Conservation (phyloP, 768 basidiomycete genomes). For the Leccinellum luteum region DNA sequence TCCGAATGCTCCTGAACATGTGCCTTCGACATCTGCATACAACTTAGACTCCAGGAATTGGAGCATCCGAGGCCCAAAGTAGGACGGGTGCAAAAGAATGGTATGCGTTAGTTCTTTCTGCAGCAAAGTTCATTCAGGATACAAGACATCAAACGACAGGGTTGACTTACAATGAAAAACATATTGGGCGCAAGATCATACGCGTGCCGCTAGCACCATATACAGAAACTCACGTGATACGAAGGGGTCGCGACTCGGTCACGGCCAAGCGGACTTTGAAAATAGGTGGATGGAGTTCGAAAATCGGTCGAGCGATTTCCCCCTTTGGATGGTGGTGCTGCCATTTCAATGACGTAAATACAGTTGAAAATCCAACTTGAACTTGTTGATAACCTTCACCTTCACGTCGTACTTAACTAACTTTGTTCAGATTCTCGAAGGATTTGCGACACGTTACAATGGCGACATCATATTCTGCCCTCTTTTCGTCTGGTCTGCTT, state of each 20-base stretch:
- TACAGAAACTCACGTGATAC: too few relatives aligned
- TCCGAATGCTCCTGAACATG: constrained; percentile 93
- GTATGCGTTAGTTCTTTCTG: constrained; percentile 98
- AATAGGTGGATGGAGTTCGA: too few relatives aligned
- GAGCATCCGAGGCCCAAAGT: constrained; percentile 95
- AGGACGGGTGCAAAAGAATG: constrained; percentile 95
- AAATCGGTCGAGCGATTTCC: too few relatives aligned
- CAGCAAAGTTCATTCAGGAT: constrained; percentile 1
- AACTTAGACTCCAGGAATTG: constrained; percentile 91
- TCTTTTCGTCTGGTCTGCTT: constrained; percentile 70
- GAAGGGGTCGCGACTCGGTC: too few relatives aligned
- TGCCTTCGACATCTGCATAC: constrained; percentile 95
- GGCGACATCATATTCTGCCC: constrained; percentile 56
- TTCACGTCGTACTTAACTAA: background rate
- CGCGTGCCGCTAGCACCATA: too few relatives aligned
- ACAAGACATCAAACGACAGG: background rate
- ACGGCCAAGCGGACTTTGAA: too few relatives aligned
- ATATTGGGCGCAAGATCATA: constrained; percentile 36
- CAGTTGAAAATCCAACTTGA: constrained; percentile 11
- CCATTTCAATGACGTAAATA: too few relatives aligned
- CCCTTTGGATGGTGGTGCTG: too few relatives aligned
- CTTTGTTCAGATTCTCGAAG: background rate
- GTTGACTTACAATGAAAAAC: constrained; percentile 68
- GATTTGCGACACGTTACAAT: constrained; percentile 24
- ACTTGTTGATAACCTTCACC: too few relatives aligned